These are phyloP conservation scores for Mucor saturninus DNA, from an alignment of 371 early-diverging fungal species.

Conservation along the genomic window DNA sequence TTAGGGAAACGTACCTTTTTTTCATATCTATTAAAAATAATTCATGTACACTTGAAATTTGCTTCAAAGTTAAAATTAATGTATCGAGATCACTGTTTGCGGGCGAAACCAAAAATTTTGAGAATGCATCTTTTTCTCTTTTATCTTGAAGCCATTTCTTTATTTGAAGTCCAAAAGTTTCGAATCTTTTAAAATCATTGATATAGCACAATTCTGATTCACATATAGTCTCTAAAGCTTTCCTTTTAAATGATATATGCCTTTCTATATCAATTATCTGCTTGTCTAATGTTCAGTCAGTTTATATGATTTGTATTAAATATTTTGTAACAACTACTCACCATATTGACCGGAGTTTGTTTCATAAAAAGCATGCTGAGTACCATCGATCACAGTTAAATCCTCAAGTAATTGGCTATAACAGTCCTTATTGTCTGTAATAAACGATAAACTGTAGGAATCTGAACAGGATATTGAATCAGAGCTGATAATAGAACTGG, in stretches of 20 bases:
- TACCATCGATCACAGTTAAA: slow-evolving; percentile 22
- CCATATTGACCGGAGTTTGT: slow-evolving; percentile 6
- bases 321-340: background rate
- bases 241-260: background rate
- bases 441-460: slow-evolving; percentile 16
- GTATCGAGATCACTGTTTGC: background rate
- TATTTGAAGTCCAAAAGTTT: background rate
- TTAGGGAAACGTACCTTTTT: slow-evolving; percentile 18
- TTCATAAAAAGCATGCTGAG: slow-evolving; percentile 15
- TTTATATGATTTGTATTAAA: background rate
- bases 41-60: slow-evolving; percentile 2
- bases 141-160: background rate
- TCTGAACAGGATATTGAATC: background rate
- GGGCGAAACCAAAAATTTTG: background rate
- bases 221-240: background rate
- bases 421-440: slow-evolving; percentile 10
- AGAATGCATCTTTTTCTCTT: background rate
- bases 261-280: background rate
- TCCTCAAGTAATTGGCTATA: slow-evolving; percentile 23
- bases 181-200: background rate
- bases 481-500: slow-evolving; percentile 4
- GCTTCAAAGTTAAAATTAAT: background rate
- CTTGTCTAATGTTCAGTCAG: background rate
- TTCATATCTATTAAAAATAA: slow-evolving; percentile 15
- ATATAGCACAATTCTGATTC: background rate